Evolutionary conservation across 306 rosid genomes (phyloP).

Genomic region (Gillenia trifoliata): DNA sequence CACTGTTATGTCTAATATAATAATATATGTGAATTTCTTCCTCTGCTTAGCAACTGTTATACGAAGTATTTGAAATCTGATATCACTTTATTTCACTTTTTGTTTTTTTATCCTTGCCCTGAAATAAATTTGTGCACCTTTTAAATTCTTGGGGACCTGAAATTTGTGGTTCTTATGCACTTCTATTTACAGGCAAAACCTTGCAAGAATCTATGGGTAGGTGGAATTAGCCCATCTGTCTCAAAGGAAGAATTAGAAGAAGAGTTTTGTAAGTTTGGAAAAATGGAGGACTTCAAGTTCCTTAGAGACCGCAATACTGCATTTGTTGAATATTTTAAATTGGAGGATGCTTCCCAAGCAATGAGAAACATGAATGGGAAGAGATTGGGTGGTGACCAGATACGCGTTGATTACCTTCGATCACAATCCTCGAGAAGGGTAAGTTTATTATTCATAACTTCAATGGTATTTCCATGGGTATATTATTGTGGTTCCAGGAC

Average conservation of each 20-base stretch:
- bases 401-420: constrained; percentile 90
- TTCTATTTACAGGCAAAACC: constrained; percentile 74
- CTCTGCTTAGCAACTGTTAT: not conserved
- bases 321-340: constrained; percentile 69
- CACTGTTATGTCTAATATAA: not conserved
- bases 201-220: constrained; percentile 86
- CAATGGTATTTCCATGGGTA: constrained; percentile 4
- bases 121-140: not conserved
- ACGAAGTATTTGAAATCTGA: not conserved
- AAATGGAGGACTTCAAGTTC: constrained; percentile 80
- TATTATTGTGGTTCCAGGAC: not conserved
- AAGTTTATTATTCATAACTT: constrained; percentile 25
- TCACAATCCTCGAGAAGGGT: constrained; percentile 71
- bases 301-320: constrained; percentile 85
- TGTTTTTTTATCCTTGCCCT: not conserved
- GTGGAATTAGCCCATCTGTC: constrained; percentile 82
- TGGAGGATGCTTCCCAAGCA: constrained; percentile 89
- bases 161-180: constrained; percentile 11
- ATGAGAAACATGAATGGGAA: constrained; percentile 86
- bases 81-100: not conserved
- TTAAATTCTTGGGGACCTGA: not conserved
- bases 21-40: not conserved
- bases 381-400: constrained; percentile 81
- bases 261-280: constrained; percentile 79
- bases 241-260: constrained; percentile 79